Base-by-base conservation (phyloP, 2,329 filamentous ascomycete genomes). In the Madurella mycetomatis region DNA sequence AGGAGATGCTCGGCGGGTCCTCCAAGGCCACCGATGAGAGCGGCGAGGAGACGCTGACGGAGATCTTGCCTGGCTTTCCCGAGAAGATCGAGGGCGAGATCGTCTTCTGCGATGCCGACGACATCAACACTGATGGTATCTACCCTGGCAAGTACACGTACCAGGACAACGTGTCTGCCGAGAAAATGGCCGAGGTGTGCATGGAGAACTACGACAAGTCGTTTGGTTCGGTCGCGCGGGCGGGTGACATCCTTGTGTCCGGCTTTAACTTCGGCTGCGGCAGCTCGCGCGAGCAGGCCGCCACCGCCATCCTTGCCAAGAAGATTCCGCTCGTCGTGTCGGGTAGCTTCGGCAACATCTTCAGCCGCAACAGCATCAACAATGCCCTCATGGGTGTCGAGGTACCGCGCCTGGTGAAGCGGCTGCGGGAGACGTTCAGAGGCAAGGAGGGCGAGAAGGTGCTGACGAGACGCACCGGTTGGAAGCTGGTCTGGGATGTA, bases 261-360 rank as follows among this genome's bases (percentile, higher is more conserved):
- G 91, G 91, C 32, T 94, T 85, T 76, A 95, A 95, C 75, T 96
- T 96, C 66, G 92, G 92, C 46, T 90, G 85, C 61, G 91, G 91
- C 16, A 83, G 77, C 53, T 90, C 85, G 1, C 77, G 92, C 51
- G 92, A 96, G 70, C 90, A 96, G 70, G 90, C 90, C 5, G 92
- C 92, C 0, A 96, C 92, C 0, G 87, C 91, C 0, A 87, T 95
- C 52, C 76, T 95, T 1, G 90, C 90, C 15, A 90, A 86, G 72
- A 71, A 86, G 62, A 92, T 95, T 55, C 87, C 86, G 0, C 80
- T 95, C 2, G 88, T 95, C 1, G 84, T 95, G 0, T 79, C 87
- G 0, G 88, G 87, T 46, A 91, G 85, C 71, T 92, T 95, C 64
- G 84, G 86, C 52, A 94, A 90, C 72, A 95, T 92, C 68, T 95